These are phyloP conservation scores for Lecanicillium sp. DNA, from an alignment of 2,329 filamentous ascomycete genomes.

Conservation along the genomic window DNA sequence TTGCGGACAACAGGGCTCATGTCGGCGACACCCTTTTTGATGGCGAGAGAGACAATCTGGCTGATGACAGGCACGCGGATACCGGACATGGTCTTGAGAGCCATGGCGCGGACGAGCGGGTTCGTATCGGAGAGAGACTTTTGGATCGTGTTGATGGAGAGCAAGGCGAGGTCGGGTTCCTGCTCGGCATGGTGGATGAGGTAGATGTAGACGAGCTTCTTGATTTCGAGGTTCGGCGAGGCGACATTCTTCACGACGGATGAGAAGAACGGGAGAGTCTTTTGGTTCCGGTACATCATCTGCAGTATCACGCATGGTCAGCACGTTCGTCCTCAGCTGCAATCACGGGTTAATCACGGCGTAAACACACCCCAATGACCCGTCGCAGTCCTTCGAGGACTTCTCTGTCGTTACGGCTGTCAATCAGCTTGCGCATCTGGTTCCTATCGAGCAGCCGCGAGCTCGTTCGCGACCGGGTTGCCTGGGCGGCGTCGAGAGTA, in stretches of 20 bases:
- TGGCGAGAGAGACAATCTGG: conserved; percentile 91
- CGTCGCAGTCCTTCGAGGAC: conserved; percentile 84
- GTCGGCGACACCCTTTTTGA: conserved; percentile 87
- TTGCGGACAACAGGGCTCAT: conserved; percentile 94
- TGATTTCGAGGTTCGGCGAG: conserved; percentile 87
- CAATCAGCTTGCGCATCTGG: conserved; percentile 90
- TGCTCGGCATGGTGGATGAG: conserved; percentile 93
- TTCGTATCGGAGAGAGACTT: conserved; percentile 92
- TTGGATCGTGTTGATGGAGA: conserved; percentile 98
- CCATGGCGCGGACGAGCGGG: conserved; percentile 83
- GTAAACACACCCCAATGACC: conserved; percentile 69
- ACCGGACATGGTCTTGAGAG: conserved; percentile 91
- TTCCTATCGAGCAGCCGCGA: conserved; percentile 63
- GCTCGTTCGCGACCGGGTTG: conserved; percentile 61
- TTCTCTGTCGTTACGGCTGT: conserved; percentile 88
- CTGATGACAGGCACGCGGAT: conserved; percentile 97
- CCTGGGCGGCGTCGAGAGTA: conserved; percentile 92
- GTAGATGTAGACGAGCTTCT: conserved; percentile 98
- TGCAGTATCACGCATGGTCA: conserved; percentile 25
- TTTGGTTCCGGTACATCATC: conserved; percentile 93
- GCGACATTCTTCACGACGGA: conserved; percentile 97
- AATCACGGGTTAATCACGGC: neutral
- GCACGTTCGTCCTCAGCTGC: conserved; percentile 3
- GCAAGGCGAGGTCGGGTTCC: conserved; percentile 87
- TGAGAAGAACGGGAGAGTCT: conserved; percentile 91